Percentiles rank a stretch among this genome's conserved stretches.
Evolutionary conservation across 2,329 filamentous ascomycete genomes (phyloP).

Genomic region (Neonectria hederae): DNA sequence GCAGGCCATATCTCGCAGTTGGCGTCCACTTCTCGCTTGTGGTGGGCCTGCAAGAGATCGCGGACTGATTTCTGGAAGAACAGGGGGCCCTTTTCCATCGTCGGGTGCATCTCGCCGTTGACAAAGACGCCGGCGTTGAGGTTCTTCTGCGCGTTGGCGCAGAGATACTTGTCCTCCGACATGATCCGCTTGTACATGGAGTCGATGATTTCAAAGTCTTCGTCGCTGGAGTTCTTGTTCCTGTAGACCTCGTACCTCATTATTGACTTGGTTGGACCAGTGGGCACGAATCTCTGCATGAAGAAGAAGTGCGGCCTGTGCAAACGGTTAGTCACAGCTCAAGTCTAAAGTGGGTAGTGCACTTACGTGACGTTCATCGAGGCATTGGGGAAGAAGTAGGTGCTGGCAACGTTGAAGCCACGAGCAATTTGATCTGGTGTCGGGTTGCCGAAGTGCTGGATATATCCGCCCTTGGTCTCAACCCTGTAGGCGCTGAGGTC

Average conservation of each 20-base stretch:
- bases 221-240: slow-evolving; percentile 67
- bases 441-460: slow-evolving; percentile 60
- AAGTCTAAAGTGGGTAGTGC: neutral
- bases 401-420: slow-evolving; percentile 57
- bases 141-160: slow-evolving; percentile 67
- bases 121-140: slow-evolving; percentile 69
- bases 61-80: slow-evolving; percentile 65
- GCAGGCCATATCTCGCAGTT: slow-evolving; percentile 64
- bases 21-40: slow-evolving; percentile 55
- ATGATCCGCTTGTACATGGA: slow-evolving; percentile 71
- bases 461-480: slow-evolving; percentile 57
- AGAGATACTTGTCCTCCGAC: slow-evolving; percentile 71
- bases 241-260: slow-evolving; percentile 73
- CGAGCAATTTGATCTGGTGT: slow-evolving; percentile 58
- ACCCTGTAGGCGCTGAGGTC: slow-evolving; percentile 66
- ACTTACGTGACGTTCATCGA: slow-evolving; percentile 62
- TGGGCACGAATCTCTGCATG: slow-evolving; percentile 70
- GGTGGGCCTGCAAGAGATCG: slow-evolving; percentile 58
- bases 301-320: slow-evolving; percentile 69
- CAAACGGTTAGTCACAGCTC: neutral
- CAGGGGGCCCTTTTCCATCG: slow-evolving; percentile 66
- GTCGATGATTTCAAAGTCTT: slow-evolving; percentile 65
- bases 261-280: slow-evolving; percentile 56
- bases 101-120: slow-evolving; percentile 70
- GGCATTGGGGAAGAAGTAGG: slow-evolving; percentile 62